Evolutionary conservation across 805 yeast species (phyloP).

Genomic region (Clavispora fructus): DNA sequence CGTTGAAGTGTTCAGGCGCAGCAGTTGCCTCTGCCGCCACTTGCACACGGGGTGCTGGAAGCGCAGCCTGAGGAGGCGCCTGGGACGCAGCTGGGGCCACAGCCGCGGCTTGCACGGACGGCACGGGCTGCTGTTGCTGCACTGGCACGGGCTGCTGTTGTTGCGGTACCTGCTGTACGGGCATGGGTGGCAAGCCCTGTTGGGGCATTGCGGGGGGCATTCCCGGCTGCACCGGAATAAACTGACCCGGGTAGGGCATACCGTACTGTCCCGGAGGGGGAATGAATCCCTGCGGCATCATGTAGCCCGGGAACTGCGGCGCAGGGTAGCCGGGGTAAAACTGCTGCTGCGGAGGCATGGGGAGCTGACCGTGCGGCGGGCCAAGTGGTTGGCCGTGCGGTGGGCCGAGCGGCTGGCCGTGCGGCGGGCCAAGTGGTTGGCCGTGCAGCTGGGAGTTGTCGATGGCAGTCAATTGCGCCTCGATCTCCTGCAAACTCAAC

Average conservation of each 20-base stretch:
- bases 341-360: slow-evolving; percentile 26
- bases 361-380: slow-evolving; percentile 13
- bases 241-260: slow-evolving; percentile 20
- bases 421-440: slow-evolving; percentile 18
- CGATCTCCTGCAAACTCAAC: slow-evolving; percentile 77
- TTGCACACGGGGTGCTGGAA: slow-evolving; percentile 5
- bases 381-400: slow-evolving; percentile 16
- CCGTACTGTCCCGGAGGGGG: slow-evolving; percentile 35
- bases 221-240: slow-evolving; percentile 14
- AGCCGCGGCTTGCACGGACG: background rate
- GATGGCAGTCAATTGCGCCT: slow-evolving; percentile 62
- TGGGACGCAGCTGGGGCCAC: slow-evolving; percentile 7
- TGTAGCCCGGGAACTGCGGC: slow-evolving; percentile 32
- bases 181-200: background rate
- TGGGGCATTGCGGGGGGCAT: slow-evolving; percentile 3
- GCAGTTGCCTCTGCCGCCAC: slow-evolving; percentile 3
- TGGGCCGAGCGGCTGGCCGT: slow-evolving; percentile 12
- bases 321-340: slow-evolving; percentile 27
- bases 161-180: background rate
- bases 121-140: background rate
- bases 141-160: background rate
- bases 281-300: slow-evolving; percentile 38
- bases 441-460: slow-evolving; percentile 24
- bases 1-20: slow-evolving; percentile 2
- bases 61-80: slow-evolving; percentile 7